A percentile compares a stretch with the other conserved stretches of the same genome.
Conservation (phyloP, 352 stramenopile species). For the Phytophthora colocasiae region DNA sequence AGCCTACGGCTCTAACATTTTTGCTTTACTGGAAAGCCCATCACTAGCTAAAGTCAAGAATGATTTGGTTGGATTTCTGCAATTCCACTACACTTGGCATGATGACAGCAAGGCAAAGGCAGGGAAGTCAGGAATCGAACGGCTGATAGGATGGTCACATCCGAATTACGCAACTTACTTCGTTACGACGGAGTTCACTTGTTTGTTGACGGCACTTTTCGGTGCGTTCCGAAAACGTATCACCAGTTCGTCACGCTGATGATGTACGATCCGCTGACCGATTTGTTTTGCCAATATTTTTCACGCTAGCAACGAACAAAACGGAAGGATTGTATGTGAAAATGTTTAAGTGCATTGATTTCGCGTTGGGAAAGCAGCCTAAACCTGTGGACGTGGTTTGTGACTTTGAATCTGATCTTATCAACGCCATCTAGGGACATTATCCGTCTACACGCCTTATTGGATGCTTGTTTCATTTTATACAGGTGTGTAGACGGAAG, state of each 20-base stretch:
- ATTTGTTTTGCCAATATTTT: too few species aligned
- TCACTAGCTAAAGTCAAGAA: background rate
- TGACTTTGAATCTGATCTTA: too few species aligned
- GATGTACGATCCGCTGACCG: too few species aligned
- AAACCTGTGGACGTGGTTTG: too few species aligned
- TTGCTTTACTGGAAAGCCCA: too few species aligned
- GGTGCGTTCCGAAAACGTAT: too few species aligned
- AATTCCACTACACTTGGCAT: conserved; percentile 8
- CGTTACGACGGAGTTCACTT: conserved; percentile 1
- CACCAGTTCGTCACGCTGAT: too few species aligned
- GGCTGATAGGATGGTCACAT: conserved; percentile 3
- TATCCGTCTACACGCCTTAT: background rate
- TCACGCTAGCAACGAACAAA: too few species aligned
- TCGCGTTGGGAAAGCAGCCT: too few species aligned
- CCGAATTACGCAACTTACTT: conserved; percentile 6
- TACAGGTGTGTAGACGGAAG: conserved; percentile 3
- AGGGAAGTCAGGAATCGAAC: background rate
- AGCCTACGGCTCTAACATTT: too few species aligned
- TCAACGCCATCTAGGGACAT: too few species aligned
- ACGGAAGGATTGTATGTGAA: background rate
- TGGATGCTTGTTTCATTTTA: conserved; percentile 12
- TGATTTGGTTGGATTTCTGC: conserved; percentile 1
- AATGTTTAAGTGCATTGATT: too few species aligned
- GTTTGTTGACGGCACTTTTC: background rate
- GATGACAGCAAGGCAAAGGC: background rate